phyloP scores from a whole-genome alignment of 208 protist species.

The Trypanosoma platydactyli region DNA sequence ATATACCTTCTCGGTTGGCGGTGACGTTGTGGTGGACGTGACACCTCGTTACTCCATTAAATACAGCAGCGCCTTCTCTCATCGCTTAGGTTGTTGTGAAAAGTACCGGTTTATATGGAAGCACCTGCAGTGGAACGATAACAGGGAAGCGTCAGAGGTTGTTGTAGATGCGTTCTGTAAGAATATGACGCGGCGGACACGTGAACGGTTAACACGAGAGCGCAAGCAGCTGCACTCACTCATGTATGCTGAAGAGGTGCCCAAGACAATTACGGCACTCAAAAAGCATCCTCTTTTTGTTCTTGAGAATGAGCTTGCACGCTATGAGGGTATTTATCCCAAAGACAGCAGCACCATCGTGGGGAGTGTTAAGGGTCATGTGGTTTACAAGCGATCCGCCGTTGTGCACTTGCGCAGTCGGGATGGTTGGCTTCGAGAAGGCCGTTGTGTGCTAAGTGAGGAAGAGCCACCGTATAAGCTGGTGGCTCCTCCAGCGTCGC shows the following conservation, averaged over 20 bases:
- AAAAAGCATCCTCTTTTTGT: conserved; percentile 86
- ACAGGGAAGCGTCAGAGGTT: conserved; percentile 70
- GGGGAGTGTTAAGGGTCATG: conserved; percentile 80
- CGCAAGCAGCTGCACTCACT: conserved; percentile 72
- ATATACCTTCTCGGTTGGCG: conserved; percentile 79
- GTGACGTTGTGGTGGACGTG: conserved; percentile 69
- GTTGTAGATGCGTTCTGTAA: conserved; percentile 61
- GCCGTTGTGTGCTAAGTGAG: conserved; percentile 60
- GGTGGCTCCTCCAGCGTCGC: conserved; percentile 74
- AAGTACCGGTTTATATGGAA: conserved; percentile 79
- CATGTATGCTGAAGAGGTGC: conserved; percentile 78
- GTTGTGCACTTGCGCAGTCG: conserved; percentile 78
- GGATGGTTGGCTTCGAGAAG: conserved; percentile 87
- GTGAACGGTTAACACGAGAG: conserved; percentile 49
- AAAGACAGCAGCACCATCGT: conserved; percentile 76
- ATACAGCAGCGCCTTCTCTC: conserved; percentile 68
- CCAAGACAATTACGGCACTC: conserved; percentile 73
- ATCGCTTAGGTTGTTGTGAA: conserved; percentile 58
- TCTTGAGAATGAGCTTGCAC: conserved; percentile 71
- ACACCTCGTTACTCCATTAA: conserved; percentile 84
- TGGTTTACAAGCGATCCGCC: conserved; percentile 87
- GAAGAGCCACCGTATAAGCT: conserved; percentile 77
- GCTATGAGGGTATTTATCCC: conserved; percentile 81
- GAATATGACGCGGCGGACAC: conserved; percentile 25
- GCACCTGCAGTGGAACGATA: conserved; percentile 79